A percentile compares a stretch with the other conserved stretches of the same genome.
Evolutionary conservation across 306 rosid genomes (phyloP).

Genomic region (Vicia sativa): DNA sequence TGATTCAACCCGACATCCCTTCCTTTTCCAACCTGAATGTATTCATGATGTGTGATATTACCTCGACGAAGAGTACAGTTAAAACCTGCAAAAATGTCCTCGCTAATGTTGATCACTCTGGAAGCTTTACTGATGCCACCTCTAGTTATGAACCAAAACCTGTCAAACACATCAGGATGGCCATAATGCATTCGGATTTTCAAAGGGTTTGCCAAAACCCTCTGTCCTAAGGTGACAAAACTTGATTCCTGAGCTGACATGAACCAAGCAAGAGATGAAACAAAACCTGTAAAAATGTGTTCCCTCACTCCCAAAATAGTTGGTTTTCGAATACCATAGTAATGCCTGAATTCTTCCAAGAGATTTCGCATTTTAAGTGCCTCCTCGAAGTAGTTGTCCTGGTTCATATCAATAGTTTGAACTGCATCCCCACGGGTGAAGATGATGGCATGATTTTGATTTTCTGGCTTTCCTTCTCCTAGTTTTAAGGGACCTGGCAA

Average conservation of each 20-base stretch:
- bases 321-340: slow-evolving; percentile 74
- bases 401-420: slow-evolving; percentile 95
- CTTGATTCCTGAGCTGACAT: slow-evolving; percentile 96
- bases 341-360: slow-evolving; percentile 62
- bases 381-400: slow-evolving; percentile 93
- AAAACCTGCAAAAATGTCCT: slow-evolving; percentile 91
- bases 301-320: slow-evolving; percentile 93
- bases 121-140: slow-evolving; percentile 96
- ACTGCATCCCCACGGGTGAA: slow-evolving; percentile 96
- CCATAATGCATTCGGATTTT: slow-evolving; percentile 94
- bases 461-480: slow-evolving; percentile 96
- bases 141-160: slow-evolving; percentile 84
- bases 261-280: slow-evolving; percentile 95
- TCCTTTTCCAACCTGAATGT: slow-evolving; percentile 94
- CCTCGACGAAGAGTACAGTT: slow-evolving; percentile 90
- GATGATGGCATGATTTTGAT: slow-evolving; percentile 89
- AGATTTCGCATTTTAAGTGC: slow-evolving; percentile 87
- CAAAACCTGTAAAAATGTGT: slow-evolving; percentile 85
- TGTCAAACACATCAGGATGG: slow-evolving; percentile 94
- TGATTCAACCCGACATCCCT: slow-evolving; percentile 93
- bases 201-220: slow-evolving; percentile 85
- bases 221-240: slow-evolving; percentile 90
- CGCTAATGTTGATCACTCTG: slow-evolving; percentile 86
- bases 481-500: slow-evolving; percentile 87
- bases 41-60: slow-evolving; percentile 86